Evolutionary conservation across 148 eudicot species (phyloP), one percentile per base, ranked within the genome.

Genomic region (Euryodendron excelsum): DNA sequence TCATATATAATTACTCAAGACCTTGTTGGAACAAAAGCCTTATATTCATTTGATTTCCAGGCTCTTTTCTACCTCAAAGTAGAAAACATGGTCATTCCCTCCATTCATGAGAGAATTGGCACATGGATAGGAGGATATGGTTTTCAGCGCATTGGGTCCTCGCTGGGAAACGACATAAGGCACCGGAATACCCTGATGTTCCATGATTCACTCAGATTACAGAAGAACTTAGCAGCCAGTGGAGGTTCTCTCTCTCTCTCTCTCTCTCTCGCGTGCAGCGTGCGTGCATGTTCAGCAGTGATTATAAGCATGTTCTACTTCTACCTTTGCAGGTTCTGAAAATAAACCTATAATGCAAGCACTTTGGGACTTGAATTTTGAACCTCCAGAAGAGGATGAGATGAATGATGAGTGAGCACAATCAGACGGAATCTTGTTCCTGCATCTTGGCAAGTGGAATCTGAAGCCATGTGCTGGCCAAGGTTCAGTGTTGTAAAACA

Each of bases 141-240:
- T 52, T 91, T 87, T 63, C 28, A 5, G 1, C 63, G 25, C 9
- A 27, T 86, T 1, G 64, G 80, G 1, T 44, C 60, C 0, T 30
- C 36, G 1, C 44, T 70, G 48, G 53, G 25, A 34, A 75, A 53
- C 18, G 82, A 87, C 10, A 62, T 89, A 17, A 71, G 12, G 31
- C 30, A 4, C 7, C 37, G 70, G 21, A 88, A 86, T 70, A 83
- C 85, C 18, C 20, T 91, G 15, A 89, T 81, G 88, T 88, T 91
- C 74, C 92, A 88, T 13, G 82, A 65, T 53, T 83, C 89, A 15
- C 12, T 77, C 15, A 82, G 94, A 61, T 44, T 91, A 14, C 84
- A 85, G 34, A 90, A 90, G 73, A 27, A 21, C 13, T 27, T 78
- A 20, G 9, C 44, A 5, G 0, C 10, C 70, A 27, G 3, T 31